Conservation (phyloP, 1,284 basidiomycete genomes). For the Ustilago esculenta region DNA sequence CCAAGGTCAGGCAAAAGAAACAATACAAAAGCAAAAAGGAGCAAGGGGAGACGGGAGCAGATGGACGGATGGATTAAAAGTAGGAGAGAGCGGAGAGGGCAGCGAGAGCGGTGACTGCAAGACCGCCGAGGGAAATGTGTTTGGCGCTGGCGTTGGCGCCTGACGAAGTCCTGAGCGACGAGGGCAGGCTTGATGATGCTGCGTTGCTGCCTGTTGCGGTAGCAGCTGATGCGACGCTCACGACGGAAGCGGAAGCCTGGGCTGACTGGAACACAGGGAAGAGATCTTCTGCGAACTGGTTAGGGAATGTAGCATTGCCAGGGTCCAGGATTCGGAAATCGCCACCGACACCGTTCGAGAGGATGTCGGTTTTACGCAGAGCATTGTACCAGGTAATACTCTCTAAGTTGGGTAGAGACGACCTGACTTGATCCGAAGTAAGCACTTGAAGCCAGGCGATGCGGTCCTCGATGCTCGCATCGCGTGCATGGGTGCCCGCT, state of each 20-base stretch:
- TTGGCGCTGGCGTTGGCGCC: not conserved
- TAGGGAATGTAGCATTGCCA: conserved; percentile 34
- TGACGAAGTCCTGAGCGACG: conserved; percentile 1
- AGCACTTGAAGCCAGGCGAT: conserved; percentile 61
- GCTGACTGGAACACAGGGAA: conserved; percentile 21
- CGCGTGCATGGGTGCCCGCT: conserved; percentile 51
- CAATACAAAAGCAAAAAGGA: too few species aligned
- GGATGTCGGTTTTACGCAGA: conserved; percentile 30
- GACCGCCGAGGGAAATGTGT: not conserved
- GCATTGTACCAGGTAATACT: conserved; percentile 67
- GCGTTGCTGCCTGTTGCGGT: conserved; percentile 12
- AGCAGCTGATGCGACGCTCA: conserved; percentile 11
- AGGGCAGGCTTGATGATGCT: conserved; percentile 13
- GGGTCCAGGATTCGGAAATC: conserved; percentile 46
- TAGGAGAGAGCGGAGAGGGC: conserved; percentile 18
- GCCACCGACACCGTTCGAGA: conserved; percentile 38
- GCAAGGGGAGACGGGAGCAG: too few species aligned
- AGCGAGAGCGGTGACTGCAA: conserved; percentile 23
- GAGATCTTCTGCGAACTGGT: conserved; percentile 12
- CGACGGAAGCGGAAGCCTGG: conserved; percentile 1
- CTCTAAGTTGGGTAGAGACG: conserved; percentile 59
- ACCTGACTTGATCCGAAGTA: conserved; percentile 42
- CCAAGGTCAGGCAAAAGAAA: too few species aligned
- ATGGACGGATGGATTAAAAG: too few species aligned
- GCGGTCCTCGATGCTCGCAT: conserved; percentile 35